Evolutionary conservation across 371 early-diverging fungal species (phyloP).

Genomic region (Syncephalastrum racemosum): DNA sequence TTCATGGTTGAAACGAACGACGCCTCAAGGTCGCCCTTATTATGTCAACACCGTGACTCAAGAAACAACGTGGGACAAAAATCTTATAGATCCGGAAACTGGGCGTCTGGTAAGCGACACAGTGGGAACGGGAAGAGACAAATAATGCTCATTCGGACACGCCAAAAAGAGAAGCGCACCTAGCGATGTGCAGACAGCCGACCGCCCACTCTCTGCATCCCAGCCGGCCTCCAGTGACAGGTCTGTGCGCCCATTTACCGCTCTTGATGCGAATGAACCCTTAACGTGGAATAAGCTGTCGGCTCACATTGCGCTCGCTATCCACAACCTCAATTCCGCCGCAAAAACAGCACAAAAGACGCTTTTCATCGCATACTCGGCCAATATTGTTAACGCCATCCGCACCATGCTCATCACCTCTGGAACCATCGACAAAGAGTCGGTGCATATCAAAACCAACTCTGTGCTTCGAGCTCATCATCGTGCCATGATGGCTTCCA

Average conservation of each 20-base stretch:
- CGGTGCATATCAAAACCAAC: constrained; percentile 61
- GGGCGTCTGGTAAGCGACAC: background rate
- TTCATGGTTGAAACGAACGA: constrained; percentile 56
- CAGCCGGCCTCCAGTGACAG: constrained; percentile 22
- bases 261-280: constrained; percentile 19
- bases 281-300: constrained; percentile 43
- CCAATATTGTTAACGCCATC: constrained; percentile 72
- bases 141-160: no score
- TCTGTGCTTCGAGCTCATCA: constrained; percentile 71
- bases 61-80: constrained; percentile 61
- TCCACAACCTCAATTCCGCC: constrained; percentile 41
- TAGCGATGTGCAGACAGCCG: background rate
- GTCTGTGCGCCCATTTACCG: constrained; percentile 18
- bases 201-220: constrained; percentile 14
- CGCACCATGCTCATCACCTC: constrained; percentile 82
- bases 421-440: constrained; percentile 71
- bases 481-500: constrained; percentile 74
- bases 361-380: constrained; percentile 51
- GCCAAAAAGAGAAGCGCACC: background rate
- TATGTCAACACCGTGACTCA: constrained; percentile 74
- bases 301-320: constrained; percentile 54
- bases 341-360: constrained; percentile 43
- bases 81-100: constrained; percentile 8
- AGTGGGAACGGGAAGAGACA: constrained; percentile 10
- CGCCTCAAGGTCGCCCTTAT: constrained; percentile 64